A percentile compares a stretch with the other conserved stretches of the same genome.
These are phyloP conservation scores for Globisporangium parvum DNA, from an alignment of 352 stramenopile genomes.

Conservation along the genomic window DNA sequence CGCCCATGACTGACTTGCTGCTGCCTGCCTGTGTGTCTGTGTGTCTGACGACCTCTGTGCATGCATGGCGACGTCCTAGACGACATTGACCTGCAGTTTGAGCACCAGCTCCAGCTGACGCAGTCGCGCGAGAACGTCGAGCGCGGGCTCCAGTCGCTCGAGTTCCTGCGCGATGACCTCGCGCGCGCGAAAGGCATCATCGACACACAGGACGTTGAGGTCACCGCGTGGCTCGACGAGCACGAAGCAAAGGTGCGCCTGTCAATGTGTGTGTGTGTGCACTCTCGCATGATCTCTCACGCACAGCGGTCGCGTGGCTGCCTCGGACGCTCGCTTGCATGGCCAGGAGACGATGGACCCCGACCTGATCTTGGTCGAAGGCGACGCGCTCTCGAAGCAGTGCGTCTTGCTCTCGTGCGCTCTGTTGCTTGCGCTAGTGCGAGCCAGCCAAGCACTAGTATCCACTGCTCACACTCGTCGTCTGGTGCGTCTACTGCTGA, in stretches of 20 bases:
- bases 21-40: background rate
- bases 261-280: too few relatives aligned
- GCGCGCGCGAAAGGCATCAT: conserved; percentile 41
- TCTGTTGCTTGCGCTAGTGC: too few relatives aligned
- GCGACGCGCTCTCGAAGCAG: conserved; percentile 74
- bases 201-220: conserved; percentile 49
- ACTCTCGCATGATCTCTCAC: too few relatives aligned
- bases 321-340: background rate
- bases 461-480: background rate
- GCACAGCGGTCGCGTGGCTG: background rate
- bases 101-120: conserved; percentile 77
- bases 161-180: conserved; percentile 67
- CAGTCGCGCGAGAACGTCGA: conserved; percentile 76
- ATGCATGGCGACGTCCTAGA: conserved; percentile 15
- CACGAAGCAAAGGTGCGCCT: conserved; percentile 52
- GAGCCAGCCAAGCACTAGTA: too few relatives aligned
- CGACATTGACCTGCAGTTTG: conserved; percentile 83
- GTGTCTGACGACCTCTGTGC: background rate
- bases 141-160: conserved; percentile 65
- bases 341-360: conserved; percentile 61
- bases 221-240: conserved; percentile 61
- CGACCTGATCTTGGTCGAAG: conserved; percentile 74
- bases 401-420: conserved; percentile 25
- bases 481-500: background rate
- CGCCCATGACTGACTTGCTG: too few relatives aligned